Evolutionary conservation across 805 yeast genomes (phyloP).

Genomic region (Sugiyamaella americana): DNA sequence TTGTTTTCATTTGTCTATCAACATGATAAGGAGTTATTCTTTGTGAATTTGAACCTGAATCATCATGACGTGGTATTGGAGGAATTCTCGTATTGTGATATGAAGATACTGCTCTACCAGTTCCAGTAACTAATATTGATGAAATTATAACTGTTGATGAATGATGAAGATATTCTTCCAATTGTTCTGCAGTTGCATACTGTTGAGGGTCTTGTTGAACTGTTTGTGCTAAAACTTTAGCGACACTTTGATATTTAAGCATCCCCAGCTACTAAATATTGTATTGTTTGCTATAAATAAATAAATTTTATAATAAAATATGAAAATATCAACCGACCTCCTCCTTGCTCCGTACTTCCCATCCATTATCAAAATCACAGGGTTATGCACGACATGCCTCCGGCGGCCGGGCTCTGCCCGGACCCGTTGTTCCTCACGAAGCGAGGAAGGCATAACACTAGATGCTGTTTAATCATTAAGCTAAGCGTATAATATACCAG

Average conservation of each 20-base stretch:
- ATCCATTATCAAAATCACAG: no score
- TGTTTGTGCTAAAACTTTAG: constrained; percentile 21
- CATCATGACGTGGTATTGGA: constrained; percentile 16
- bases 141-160: constrained; percentile 18
- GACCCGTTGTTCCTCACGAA: no score
- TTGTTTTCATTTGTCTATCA: constrained; percentile 25
- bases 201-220: constrained; percentile 14
- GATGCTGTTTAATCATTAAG: no score
- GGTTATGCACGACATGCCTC: no score
- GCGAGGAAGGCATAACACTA: no score
- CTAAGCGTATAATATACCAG: no score
- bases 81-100: constrained; percentile 20
- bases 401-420: no score
- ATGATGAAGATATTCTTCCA: constrained; percentile 9
- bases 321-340: no score
- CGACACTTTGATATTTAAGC: constrained; percentile 19
- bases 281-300: no score
- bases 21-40: constrained; percentile 18
- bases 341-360: no score
- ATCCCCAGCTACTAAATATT: no score
- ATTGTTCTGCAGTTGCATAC: constrained; percentile 11
- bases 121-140: constrained; percentile 19
- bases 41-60: constrained; percentile 2
- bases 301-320: no score
- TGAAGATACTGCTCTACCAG: constrained; percentile 21